These are phyloP conservation scores for Phialophora verrucosa DNA, from an alignment of 2,329 filamentous ascomycete species.

Conservation along the genomic window DNA sequence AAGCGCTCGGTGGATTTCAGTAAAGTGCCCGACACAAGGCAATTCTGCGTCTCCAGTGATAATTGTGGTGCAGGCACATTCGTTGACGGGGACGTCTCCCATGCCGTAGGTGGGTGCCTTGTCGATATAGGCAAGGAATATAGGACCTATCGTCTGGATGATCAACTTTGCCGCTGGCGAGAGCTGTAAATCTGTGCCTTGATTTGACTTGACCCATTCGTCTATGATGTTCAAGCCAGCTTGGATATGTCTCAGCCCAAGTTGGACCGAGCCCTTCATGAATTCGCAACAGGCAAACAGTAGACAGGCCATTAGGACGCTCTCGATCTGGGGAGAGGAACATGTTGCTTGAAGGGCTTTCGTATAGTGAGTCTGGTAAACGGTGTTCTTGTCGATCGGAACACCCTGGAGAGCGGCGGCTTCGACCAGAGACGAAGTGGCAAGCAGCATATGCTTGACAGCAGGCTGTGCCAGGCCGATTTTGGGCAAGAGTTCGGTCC, in stretches of 20 bases:
- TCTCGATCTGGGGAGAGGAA: conserved; percentile 29
- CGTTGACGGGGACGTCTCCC: conserved; percentile 17
- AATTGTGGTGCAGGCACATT: conserved; percentile 18
- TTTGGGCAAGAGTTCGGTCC: conserved; percentile 31
- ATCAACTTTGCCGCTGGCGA: conserved; percentile 22
- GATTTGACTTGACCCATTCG: conserved; percentile 26
- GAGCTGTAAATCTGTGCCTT: conserved; percentile 1
- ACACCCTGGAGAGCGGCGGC: conserved; percentile 19
- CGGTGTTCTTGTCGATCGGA: conserved; percentile 24
- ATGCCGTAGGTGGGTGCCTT: conserved; percentile 34
- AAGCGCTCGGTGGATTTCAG: conserved; percentile 21
- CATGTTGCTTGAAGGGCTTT: conserved; percentile 31
- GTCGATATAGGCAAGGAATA: conserved; percentile 31
- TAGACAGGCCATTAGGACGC: conserved; percentile 31
- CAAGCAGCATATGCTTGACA: conserved; percentile 31
- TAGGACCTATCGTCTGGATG: conserved; percentile 25
- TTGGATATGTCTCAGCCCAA: conserved; percentile 26
- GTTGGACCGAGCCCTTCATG: conserved; percentile 23
- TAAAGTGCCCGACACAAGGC: conserved; percentile 24
- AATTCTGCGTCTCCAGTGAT: conserved; percentile 18
- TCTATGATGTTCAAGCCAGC: conserved; percentile 31
- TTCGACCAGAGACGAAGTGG: conserved; percentile 29
- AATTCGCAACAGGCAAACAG: conserved; percentile 35
- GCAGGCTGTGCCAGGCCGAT: conserved; percentile 28
- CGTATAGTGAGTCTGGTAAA: conserved; percentile 33